phyloP scores from a whole-genome alignment of 176 grass and related monocot species.

The Oryza coarctata region DNA sequence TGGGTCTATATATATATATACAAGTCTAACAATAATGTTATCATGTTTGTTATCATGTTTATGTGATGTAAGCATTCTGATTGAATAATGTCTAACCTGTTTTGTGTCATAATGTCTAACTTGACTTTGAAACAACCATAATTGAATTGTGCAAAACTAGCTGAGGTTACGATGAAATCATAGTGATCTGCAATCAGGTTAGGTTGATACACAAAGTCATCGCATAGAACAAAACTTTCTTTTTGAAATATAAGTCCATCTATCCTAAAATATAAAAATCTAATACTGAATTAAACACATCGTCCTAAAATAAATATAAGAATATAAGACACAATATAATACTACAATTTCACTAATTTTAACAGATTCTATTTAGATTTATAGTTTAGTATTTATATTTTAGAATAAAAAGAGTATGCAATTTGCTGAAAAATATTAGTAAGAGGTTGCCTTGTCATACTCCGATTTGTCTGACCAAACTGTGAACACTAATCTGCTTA shows the following conservation, averaged over 20 bases:
- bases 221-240: neutral
- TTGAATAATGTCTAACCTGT: neutral
- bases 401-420: too few relatives aligned
- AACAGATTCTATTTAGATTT: too few relatives aligned
- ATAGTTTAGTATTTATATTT: too few relatives aligned
- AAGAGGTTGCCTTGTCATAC: neutral
- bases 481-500: neutral
- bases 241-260: slow-evolving; percentile 10
- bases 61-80: neutral
- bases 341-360: too few relatives aligned
- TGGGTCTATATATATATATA: too few relatives aligned
- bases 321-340: too few relatives aligned
- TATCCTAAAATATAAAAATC: too few relatives aligned
- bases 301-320: too few relatives aligned
- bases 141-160: neutral
- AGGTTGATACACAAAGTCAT: slow-evolving; percentile 21
- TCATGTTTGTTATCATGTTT: neutral
- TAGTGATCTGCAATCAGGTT: neutral
- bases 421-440: neutral
- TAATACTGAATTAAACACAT: too few relatives aligned
- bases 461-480: slow-evolving; percentile 12
- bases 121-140: neutral
- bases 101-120: neutral
- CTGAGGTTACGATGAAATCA: neutral
- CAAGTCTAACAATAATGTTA: too few relatives aligned